phyloP scores from a whole-genome alignment of 106 monocot species.

The Amphibolis antarctica region DNA sequence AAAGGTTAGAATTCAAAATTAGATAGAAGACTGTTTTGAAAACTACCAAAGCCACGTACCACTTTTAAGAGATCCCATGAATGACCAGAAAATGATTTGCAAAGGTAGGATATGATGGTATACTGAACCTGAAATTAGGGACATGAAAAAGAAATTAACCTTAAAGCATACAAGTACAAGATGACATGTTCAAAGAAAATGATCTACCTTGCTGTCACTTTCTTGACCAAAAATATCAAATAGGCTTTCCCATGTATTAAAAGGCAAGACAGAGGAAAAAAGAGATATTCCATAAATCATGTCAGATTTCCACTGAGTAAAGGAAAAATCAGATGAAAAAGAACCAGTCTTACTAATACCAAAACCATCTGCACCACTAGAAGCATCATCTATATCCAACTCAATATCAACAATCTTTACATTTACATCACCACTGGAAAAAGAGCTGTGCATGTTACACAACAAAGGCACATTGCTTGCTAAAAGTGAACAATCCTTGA shows the following conservation, averaged over 20 bases:
- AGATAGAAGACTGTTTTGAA: not conserved
- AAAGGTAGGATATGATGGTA: slow-evolving; percentile 14
- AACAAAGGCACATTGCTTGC: slow-evolving; percentile 5
- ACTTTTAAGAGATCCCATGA: not conserved
- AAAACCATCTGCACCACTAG: slow-evolving; percentile 37
- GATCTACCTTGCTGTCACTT: slow-evolving; percentile 51
- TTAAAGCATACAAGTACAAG: not conserved
- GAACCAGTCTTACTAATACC: slow-evolving; percentile 17
- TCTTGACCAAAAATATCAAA: slow-evolving; percentile 33
- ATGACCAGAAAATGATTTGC: slow-evolving; percentile 7
- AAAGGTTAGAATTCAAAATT: not conserved
- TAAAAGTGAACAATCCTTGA: slow-evolving; percentile 14
- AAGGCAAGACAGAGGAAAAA: slow-evolving; percentile 53
- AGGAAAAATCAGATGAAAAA: slow-evolving; percentile 18
- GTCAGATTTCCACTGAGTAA: slow-evolving; percentile 37
- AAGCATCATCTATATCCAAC: slow-evolving; percentile 48
- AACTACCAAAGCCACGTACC: not conserved
- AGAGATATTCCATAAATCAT: slow-evolving; percentile 43
- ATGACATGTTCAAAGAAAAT: not conserved
- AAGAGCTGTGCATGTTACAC: slow-evolving; percentile 8
- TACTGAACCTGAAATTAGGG: slow-evolving; percentile 36
- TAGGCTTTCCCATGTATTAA: slow-evolving; percentile 52
- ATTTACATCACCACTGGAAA: slow-evolving; percentile 12
- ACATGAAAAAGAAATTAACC: not conserved
- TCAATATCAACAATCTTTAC: slow-evolving; percentile 57